These are phyloP conservation scores for Aspergillus fijiensis DNA, from an alignment of 2,329 filamentous ascomycete species.

Conservation along the genomic window DNA sequence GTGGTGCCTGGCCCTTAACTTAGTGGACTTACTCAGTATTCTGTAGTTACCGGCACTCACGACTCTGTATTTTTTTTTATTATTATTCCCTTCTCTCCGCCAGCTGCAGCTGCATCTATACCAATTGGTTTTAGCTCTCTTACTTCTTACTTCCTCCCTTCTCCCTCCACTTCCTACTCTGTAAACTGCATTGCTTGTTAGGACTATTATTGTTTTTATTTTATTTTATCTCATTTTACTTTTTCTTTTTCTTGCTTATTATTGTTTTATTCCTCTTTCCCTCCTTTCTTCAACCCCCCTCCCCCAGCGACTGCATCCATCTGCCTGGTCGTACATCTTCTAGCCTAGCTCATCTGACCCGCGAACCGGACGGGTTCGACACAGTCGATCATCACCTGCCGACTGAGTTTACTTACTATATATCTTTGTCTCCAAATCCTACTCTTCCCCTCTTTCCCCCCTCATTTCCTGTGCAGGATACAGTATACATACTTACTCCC, in stretches of 20 bases:
- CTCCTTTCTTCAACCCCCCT: not conserved
- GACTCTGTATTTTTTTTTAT: not conserved
- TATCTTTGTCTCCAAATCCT: not conserved
- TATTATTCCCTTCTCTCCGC: not conserved
- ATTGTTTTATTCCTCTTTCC: not conserved
- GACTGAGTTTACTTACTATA: not conserved
- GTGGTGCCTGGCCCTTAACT: constrained; percentile 9
- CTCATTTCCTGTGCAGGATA: no score
- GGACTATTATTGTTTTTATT: not conserved
- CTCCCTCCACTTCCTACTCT: not conserved
- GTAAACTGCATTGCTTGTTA: not conserved
- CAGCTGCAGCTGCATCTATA: constrained; percentile 1
- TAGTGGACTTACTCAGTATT: not conserved
- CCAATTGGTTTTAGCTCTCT: not conserved
- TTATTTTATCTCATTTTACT: not conserved
- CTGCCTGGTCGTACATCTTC: not conserved
- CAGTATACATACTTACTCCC: no score
- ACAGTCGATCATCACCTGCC: not conserved
- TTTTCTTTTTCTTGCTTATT: no score
- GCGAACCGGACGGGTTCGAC: not conserved
- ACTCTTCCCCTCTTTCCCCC: not conserved
- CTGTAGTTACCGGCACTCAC: no score
- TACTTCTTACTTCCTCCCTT: not conserved
- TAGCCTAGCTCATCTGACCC: not conserved
- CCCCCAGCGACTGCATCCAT: not conserved